Percentiles rank a stretch among this genome's conserved stretches.
Evolutionary conservation across 2,329 filamentous ascomycete genomes (phyloP).

Genomic region (Colletotrichum navitas): DNA sequence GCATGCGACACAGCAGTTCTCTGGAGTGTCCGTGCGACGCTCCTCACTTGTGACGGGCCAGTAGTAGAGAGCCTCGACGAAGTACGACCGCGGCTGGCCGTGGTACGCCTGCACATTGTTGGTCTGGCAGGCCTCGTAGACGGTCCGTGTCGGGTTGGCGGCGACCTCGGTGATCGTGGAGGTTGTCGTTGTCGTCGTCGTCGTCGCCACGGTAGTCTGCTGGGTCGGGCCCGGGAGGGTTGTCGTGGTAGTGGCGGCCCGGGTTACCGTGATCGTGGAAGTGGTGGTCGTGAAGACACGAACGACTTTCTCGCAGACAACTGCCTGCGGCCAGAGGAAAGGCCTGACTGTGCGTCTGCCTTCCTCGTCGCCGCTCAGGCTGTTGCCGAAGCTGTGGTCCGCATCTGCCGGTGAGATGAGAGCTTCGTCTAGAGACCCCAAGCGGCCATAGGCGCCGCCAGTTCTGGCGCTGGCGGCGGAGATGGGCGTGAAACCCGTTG

Average conservation of each 20-base stretch:
- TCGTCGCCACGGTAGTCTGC: slow-evolving; percentile 12
- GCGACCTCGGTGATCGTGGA: slow-evolving; percentile 7
- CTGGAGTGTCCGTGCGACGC: neutral
- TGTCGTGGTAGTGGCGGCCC: slow-evolving; percentile 18
- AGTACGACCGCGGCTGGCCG: slow-evolving; percentile 12
- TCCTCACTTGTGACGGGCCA: slow-evolving; percentile 7
- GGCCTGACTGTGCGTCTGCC: neutral
- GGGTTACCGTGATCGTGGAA: slow-evolving; percentile 11
- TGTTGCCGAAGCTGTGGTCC: neutral
- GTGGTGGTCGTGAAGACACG: slow-evolving; percentile 30
- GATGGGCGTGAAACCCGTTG: slow-evolving; percentile 17
- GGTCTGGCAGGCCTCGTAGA: slow-evolving; percentile 32
- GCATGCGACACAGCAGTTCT: slow-evolving; percentile 33
- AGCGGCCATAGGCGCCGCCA: neutral
- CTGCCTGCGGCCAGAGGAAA: slow-evolving; percentile 12
- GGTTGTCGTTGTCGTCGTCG: neutral
- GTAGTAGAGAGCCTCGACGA: slow-evolving; percentile 23
- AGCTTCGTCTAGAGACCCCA: neutral
- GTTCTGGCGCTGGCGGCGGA: slow-evolving; percentile 1
- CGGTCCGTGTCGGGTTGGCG: slow-evolving; percentile 27
- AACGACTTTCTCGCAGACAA: slow-evolving; percentile 32
- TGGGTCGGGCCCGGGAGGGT: slow-evolving; percentile 6
- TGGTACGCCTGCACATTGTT: slow-evolving; percentile 21
- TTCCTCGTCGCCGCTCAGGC: neutral
- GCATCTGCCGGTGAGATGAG: neutral